These are phyloP conservation scores for Calcarisporium arbuscula DNA, from an alignment of 2,329 filamentous ascomycete species.

Conservation along the genomic window DNA sequence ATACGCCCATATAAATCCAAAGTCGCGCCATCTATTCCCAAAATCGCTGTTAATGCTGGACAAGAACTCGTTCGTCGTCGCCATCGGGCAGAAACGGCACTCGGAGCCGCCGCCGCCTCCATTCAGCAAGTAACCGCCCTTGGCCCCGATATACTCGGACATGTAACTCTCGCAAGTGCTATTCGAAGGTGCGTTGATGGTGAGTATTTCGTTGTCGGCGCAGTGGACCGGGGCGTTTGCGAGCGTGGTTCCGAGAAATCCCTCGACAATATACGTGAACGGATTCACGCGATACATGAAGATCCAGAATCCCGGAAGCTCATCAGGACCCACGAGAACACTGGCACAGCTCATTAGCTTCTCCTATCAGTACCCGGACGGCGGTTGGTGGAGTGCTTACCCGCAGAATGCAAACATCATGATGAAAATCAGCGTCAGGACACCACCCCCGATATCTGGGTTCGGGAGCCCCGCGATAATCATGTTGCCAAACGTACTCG, in stretches of 20 bases:
- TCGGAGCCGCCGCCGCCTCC: too few species aligned
- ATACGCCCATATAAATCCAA: constrained; percentile 45
- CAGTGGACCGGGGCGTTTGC: constrained; percentile 56
- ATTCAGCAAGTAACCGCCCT: constrained; percentile 48
- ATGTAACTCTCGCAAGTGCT: constrained; percentile 53
- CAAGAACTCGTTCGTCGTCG: constrained; percentile 29
- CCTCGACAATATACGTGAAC: constrained; percentile 66
- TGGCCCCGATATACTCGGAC: constrained; percentile 32
- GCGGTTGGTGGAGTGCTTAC: constrained; percentile 38
- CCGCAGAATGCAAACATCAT: constrained; percentile 58
- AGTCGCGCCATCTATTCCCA: constrained; percentile 45
- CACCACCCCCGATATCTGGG: constrained; percentile 57
- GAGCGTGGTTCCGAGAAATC: constrained; percentile 57
- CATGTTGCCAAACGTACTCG: constrained; percentile 60
- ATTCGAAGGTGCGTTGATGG: constrained; percentile 50
- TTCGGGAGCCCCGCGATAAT: constrained; percentile 56
- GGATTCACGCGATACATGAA: constrained; percentile 71
- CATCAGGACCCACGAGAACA: constrained; percentile 53
- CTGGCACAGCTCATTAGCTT: constrained; percentile 19
- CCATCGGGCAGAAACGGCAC: constrained; percentile 38
- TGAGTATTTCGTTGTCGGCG: constrained; percentile 56
- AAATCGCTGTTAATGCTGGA: constrained; percentile 34
- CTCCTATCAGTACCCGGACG: constrained; percentile 1
- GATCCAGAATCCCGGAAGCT: constrained; percentile 69
- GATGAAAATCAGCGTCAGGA: constrained; percentile 60